Base-by-base conservation (phyloP, 257 asterid species). In the Paulownia fortunei region DNA sequence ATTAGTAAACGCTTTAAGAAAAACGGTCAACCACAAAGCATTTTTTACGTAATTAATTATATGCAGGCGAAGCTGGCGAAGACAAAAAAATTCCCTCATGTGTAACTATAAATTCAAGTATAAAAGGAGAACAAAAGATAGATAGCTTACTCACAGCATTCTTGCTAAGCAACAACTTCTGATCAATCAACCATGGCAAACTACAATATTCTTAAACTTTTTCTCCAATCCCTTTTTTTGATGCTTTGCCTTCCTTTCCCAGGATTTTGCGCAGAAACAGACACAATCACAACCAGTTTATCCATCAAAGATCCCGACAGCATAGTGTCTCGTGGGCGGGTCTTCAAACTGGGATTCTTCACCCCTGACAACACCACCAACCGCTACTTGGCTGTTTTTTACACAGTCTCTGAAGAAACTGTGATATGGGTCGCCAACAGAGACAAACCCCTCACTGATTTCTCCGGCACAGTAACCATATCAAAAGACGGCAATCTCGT, bases 301-400 rank as follows among this genome's bases (percentile, higher is more conserved):
- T 60, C 75, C 62, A 71, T 84, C 61, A 60, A 26, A 37, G 81
- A 84, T 70, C 63, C 83, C 5, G 70, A 30, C 0, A 42, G 47
- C 13, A 12, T 84, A 12, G 63, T 72, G 6, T 84, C 87, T 0
- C 11, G 23, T 1, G 16, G 52, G 9, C 19, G 60, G 1, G 11
- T 11, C 8, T 79, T 79, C 69, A 80, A 61, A 34, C 21, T 82
- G 3, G 88, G 88, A 49, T 82, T 85, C 58, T 85, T 82, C 80
- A 70, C 84, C 10, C 82, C 82, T 4, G 63, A 62, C 11, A 62
- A 82, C 59, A 36, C 82, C 34, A 73, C 80, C 9, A 46, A 72
- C 58, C 75, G 82, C 41, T 86, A 86, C 77, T 42, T 83, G 7
- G 89, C 77, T 2, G 58, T 86, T 12, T 81, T 56, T 61, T 81